These are phyloP conservation scores for Lichtheimia hyalospora DNA, from an alignment of 371 early-diverging fungal genomes.

Conservation along the genomic window DNA sequence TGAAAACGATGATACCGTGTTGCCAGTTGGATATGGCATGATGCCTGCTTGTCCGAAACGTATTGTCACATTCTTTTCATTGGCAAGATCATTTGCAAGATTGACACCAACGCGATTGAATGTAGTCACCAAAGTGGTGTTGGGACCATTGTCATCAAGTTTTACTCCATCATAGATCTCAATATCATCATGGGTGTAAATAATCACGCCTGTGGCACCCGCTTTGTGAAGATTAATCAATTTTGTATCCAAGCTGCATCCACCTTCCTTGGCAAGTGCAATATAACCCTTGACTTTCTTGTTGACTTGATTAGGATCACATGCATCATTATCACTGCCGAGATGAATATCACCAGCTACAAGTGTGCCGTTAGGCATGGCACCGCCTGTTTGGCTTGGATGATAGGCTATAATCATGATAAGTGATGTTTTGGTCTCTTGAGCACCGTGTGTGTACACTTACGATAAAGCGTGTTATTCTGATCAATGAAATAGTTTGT, in stretches of 20 bases:
- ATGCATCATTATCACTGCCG: constrained; percentile 1
- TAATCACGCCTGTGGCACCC: neutral
- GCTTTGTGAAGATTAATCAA: neutral
- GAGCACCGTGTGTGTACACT: neutral
- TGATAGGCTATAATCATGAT: neutral
- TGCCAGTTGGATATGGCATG: constrained; percentile 1
- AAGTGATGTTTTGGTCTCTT: neutral
- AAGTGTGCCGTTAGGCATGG: neutral
- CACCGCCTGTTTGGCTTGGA: neutral
- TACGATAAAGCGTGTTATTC: neutral
- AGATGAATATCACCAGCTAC: neutral
- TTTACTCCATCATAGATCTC: neutral
- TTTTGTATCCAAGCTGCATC: neutral
- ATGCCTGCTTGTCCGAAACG: neutral
- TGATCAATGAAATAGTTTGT: constrained; percentile 19
- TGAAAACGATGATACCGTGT: constrained; percentile 35
- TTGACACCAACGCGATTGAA: neutral
- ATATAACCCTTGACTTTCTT: constrained; percentile 1
- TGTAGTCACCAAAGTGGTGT: neutral
- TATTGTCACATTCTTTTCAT: neutral
- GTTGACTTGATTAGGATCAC: neutral
- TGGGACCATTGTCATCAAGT: constrained; percentile 27
- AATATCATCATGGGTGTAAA: neutral
- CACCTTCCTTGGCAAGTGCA: neutral
- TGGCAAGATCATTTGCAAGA: too few relatives aligned